Base-by-base conservation (phyloP, 1,139 yeast genomes). In the Yamadazyma diddensiae region DNA sequence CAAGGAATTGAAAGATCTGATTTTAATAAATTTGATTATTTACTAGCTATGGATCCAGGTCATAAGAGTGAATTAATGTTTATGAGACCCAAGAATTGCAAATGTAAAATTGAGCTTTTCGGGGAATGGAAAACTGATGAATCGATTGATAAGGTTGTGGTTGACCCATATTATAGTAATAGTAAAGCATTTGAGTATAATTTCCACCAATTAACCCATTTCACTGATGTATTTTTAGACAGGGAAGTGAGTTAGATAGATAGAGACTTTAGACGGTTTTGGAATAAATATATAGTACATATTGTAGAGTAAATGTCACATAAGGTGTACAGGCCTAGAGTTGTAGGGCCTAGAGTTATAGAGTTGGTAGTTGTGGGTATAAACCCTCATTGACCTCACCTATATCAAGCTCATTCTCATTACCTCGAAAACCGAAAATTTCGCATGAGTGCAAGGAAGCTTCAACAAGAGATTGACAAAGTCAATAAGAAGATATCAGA, bases 91-190 rank as follows among this genome's bases (percentile, higher is more conserved):
- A 59, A 69, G 24, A 66, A 57, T 21, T 55, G 73, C 21, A 69
- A 57, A 24, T 73, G 83, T 1, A 58, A 59, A 26, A 70, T 83
- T 10, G 65, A 60, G 45, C 58, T 88, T 37, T 88, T 88, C 64
- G 97, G 97, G 0, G 77, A 82, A 17, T 88, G 80, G 81, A 70
- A 77, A 39, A 73, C 76, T 1, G 77, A 75, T 45, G 47, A 57
- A 7, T 53, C 61, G 25, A 76, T 70, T 43, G 68, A 68, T 16
- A 65, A 58, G 29, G 73, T 84, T 22, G 92, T 90, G 5, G 84
- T 77, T 33, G 97, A 90, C 55, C 97, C 97, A 1, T 90, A 90
- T 59, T 90, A 88, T 48, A 97, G 97, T 3, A 95, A 94, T 1
- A 62, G 62, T 19, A 72, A 77, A 43, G 95, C 96, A 3, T 90